phyloP scores from a whole-genome alignment of 1,284 basidiomycete genomes.

The Leccinum fallax region DNA sequence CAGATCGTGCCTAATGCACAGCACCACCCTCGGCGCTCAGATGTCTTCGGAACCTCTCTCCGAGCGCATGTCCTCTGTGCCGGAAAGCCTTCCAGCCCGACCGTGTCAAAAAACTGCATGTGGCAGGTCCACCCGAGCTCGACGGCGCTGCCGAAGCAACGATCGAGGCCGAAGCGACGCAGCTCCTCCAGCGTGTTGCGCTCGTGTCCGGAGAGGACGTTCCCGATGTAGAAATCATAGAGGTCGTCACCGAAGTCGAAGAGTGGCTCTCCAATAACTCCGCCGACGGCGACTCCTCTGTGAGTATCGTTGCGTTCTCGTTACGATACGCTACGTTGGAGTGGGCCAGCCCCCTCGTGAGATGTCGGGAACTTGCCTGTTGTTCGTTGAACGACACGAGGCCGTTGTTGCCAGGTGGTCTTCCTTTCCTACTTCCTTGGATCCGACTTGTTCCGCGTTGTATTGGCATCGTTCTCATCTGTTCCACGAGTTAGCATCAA shows the following conservation, averaged over 20 bases:
- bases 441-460: constrained; percentile 27
- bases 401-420: not conserved
- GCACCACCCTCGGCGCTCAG: constrained; percentile 31
- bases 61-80: constrained; percentile 63
- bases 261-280: constrained; percentile 43
- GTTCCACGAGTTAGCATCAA: constrained; percentile 26
- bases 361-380: not conserved
- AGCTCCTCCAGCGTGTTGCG: constrained; percentile 49
- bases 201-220: constrained; percentile 47
- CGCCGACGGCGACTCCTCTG: constrained; percentile 29
- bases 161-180: constrained; percentile 35
- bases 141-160: constrained; percentile 32
- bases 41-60: constrained; percentile 52
- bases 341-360: not conserved
- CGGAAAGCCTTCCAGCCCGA: constrained; percentile 56
- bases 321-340: constrained; percentile 2
- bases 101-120: constrained; percentile 61
- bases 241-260: constrained; percentile 48
- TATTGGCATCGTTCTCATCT: constrained; percentile 22
- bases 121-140: constrained; percentile 47
- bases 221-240: constrained; percentile 44
- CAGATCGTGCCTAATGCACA: constrained; percentile 15
- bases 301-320: constrained; percentile 29
- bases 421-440: constrained; percentile 6
- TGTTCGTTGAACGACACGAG: not conserved